Evolutionary conservation across 345 rosid species (phyloP).

Genomic region (Eucalyptus erythrocorys): DNA sequence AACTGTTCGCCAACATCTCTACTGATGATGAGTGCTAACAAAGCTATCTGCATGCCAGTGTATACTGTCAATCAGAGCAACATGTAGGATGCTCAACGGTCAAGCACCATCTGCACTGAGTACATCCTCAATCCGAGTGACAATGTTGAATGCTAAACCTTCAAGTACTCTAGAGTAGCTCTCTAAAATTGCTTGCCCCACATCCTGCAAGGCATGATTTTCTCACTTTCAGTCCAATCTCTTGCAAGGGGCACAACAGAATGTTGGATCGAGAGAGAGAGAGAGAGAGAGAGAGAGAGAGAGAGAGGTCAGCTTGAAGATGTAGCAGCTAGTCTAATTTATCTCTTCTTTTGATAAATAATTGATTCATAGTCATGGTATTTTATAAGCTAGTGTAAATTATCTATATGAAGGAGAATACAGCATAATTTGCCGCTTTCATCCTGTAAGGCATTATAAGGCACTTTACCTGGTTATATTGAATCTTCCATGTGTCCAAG

Average conservation of each 20-base stretch:
- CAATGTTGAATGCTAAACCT: conserved; percentile 83
- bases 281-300: background rate
- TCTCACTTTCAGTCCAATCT: background rate
- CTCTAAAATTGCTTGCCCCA: conserved; percentile 79
- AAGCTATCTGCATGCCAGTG: background rate
- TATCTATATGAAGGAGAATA: background rate
- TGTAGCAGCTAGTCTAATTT: background rate
- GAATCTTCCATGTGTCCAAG: conserved; percentile 91
- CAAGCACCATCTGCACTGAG: conserved; percentile 34
- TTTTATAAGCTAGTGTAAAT: background rate
- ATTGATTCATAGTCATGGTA: background rate
- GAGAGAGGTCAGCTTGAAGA: background rate
- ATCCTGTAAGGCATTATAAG: background rate
- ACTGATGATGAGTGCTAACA: background rate
- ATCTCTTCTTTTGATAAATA: background rate
- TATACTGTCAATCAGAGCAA: background rate
- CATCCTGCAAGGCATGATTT: conserved; percentile 43
- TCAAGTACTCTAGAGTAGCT: conserved; percentile 89
- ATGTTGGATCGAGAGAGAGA: background rate
- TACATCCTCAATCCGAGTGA: conserved; percentile 91
- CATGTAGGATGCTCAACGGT: background rate
- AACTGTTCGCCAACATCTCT: background rate
- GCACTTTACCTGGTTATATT: conserved; percentile 44
- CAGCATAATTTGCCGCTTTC: background rate
- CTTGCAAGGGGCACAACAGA: background rate